Conservation (phyloP, 805 yeast species). For the Wickerhamiella vanderwaltii region DNA sequence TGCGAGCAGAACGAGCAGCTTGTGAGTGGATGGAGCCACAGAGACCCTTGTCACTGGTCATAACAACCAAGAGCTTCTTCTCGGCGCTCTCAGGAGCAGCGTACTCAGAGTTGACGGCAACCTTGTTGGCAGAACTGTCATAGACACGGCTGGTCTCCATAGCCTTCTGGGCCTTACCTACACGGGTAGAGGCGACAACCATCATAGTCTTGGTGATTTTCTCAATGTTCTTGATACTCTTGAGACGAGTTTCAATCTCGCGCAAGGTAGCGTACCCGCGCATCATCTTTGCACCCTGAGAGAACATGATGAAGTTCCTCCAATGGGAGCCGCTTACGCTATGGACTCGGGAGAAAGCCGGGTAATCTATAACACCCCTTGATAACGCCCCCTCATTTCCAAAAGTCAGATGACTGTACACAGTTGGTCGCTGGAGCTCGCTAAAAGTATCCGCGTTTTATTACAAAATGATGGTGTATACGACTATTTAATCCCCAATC, state of each 20-base stretch:
- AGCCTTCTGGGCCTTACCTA: slow-evolving; percentile 90
- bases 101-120: slow-evolving; percentile 73
- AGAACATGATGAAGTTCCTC: slow-evolving; percentile 11
- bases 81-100: slow-evolving; percentile 39
- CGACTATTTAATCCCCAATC: too few relatives aligned
- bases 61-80: slow-evolving; percentile 71
- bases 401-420: too few relatives aligned
- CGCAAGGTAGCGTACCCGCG: slow-evolving; percentile 88
- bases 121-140: slow-evolving; percentile 66
- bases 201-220: slow-evolving; percentile 99
- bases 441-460: too few relatives aligned
- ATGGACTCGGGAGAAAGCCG: slow-evolving; percentile 1
- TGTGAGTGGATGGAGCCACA: slow-evolving; percentile 98
- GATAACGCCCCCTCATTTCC: not conserved
- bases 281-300: slow-evolving; percentile 12
- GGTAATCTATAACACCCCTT: slow-evolving; percentile 5
- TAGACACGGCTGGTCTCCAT: slow-evolving; percentile 79
- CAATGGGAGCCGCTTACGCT: slow-evolving; percentile 11
- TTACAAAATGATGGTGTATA: too few relatives aligned
- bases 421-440: too few relatives aligned
- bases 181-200: slow-evolving; percentile 96
- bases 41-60: slow-evolving; percentile 94
- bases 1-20: slow-evolving; percentile 78
- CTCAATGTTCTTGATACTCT: slow-evolving; percentile 96
- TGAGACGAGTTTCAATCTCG: slow-evolving; percentile 95